phyloP scores from a whole-genome alignment of 768 basidiomycete genomes.

The Candolleomyces aberdarensis region DNA sequence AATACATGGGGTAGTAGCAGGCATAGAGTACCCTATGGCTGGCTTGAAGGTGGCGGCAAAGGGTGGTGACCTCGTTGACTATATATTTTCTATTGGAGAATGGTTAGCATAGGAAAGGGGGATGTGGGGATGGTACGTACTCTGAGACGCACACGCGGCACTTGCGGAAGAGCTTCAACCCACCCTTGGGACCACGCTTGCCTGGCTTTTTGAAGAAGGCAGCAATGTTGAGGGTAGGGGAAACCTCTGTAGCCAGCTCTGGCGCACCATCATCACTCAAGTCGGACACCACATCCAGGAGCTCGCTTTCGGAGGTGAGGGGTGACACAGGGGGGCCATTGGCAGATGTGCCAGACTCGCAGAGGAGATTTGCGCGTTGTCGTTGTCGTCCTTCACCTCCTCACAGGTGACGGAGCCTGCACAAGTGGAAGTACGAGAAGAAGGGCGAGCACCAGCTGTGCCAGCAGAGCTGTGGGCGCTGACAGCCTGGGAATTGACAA shows the following conservation, averaged over 20 bases:
- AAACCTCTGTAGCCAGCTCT: too few species aligned
- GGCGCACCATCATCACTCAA: too few species aligned
- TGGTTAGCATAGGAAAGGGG: background rate
- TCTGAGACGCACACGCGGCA: background rate
- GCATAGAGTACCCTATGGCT: constrained; percentile 9
- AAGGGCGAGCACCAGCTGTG: background rate
- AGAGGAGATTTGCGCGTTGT: background rate
- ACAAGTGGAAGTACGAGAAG: background rate
- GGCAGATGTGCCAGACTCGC: background rate
- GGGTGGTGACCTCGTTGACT: constrained; percentile 11
- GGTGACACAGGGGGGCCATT: background rate
- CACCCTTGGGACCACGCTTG: background rate
- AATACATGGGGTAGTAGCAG: background rate
- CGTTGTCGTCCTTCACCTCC: background rate
- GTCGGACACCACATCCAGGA: too few species aligned
- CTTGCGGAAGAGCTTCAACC: background rate
- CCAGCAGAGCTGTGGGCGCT: background rate
- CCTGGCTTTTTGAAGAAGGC: background rate
- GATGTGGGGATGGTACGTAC: background rate
- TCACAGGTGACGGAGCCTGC: background rate
- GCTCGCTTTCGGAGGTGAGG: background rate
- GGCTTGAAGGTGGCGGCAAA: constrained; percentile 12
- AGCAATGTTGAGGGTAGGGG: background rate
- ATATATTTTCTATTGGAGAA: background rate
- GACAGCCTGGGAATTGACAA: too few species aligned